Conservation (phyloP, 2,329 filamentous ascomycete species). For the Botrytis cinerea region DNA sequence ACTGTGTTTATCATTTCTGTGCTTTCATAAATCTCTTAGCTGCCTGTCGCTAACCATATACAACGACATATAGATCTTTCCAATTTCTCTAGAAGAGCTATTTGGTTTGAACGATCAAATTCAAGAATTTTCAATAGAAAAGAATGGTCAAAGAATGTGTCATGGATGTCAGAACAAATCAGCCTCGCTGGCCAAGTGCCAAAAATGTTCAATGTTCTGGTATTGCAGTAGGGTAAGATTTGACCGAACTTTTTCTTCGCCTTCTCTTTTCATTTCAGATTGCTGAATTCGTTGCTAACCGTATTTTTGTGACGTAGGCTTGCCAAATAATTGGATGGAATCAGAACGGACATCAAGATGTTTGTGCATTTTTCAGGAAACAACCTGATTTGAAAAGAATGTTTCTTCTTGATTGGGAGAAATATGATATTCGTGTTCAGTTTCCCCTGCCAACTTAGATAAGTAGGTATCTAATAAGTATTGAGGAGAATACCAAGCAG, state of each 20-base stretch:
- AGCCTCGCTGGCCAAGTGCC: slow-evolving; percentile 30
- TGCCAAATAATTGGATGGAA: slow-evolving; percentile 38
- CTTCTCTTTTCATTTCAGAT: not conserved
- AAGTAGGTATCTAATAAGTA: not conserved
- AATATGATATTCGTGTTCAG: slow-evolving; percentile 34
- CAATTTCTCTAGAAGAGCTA: slow-evolving; percentile 28
- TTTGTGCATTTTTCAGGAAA: slow-evolving; percentile 40
- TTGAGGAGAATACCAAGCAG: not conserved
- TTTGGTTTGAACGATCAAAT: slow-evolving; percentile 31
- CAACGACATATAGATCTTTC: slow-evolving; percentile 29
- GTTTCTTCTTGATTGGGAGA: slow-evolving; percentile 36
- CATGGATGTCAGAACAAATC: slow-evolving; percentile 32
- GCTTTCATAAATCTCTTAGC: not conserved
- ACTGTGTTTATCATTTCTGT: not conserved
- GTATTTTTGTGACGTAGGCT: slow-evolving; percentile 28
- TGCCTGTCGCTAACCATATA: not conserved
- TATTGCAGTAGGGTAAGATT: slow-evolving; percentile 37
- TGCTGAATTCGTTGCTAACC: slow-evolving; percentile 21
- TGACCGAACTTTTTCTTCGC: not conserved
- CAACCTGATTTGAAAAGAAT: slow-evolving; percentile 35
- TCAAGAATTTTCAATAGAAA: slow-evolving; percentile 33
- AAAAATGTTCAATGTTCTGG: slow-evolving; percentile 36
- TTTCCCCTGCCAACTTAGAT: slow-evolving; percentile 30
- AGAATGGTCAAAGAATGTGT: slow-evolving; percentile 32
- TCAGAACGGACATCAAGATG: slow-evolving; percentile 38